Percentiles rank a stretch among this genome's conserved stretches.
These are phyloP conservation scores for Pseudonitzschia delicatissima DNA, from an alignment of 108 stramenopile genomes.

Conservation along the genomic window DNA sequence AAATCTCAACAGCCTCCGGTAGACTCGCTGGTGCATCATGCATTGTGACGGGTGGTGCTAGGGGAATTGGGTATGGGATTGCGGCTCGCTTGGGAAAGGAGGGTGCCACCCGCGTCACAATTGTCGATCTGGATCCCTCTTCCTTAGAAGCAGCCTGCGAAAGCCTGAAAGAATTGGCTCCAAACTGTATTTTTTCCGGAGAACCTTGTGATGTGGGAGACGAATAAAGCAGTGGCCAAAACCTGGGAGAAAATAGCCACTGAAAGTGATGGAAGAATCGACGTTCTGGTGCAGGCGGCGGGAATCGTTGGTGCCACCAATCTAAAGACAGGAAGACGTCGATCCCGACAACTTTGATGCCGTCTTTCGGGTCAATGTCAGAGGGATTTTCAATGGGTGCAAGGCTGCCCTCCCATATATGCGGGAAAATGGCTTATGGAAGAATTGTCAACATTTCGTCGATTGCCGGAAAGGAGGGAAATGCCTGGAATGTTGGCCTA, in stretches of 20 bases:
- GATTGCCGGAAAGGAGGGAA: constrained; percentile 67
- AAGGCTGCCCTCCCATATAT: constrained; percentile 55
- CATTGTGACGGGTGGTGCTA: constrained; percentile 56
- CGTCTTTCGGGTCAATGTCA: constrained; percentile 53
- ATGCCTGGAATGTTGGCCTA: constrained; percentile 70
- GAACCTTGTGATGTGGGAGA: constrained; percentile 53
- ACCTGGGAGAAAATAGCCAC: constrained; percentile 42
- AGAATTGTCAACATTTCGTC: constrained; percentile 70
- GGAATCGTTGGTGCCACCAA: constrained; percentile 54
- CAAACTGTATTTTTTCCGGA: constrained; percentile 20
- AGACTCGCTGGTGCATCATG: constrained; percentile 11
- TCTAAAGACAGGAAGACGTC: constrained; percentile 42
- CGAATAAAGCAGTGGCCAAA: constrained; percentile 25
- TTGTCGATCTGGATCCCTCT: constrained; percentile 42
- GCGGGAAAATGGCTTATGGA: constrained; percentile 54
- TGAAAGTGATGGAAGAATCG: constrained; percentile 23
- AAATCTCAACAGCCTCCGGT: neutral
- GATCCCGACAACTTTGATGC: constrained; percentile 52
- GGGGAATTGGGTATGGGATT: constrained; percentile 61
- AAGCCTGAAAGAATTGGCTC: constrained; percentile 5
- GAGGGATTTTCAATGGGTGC: constrained; percentile 59
- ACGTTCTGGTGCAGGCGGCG: constrained; percentile 45
- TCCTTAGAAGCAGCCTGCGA: constrained; percentile 32
- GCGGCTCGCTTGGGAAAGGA: constrained; percentile 47
- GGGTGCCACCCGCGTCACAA: constrained; percentile 38